Base-by-base conservation (phyloP, 2,329 filamentous ascomycete genomes). In the Berkeleyomyces basicola region DNA sequence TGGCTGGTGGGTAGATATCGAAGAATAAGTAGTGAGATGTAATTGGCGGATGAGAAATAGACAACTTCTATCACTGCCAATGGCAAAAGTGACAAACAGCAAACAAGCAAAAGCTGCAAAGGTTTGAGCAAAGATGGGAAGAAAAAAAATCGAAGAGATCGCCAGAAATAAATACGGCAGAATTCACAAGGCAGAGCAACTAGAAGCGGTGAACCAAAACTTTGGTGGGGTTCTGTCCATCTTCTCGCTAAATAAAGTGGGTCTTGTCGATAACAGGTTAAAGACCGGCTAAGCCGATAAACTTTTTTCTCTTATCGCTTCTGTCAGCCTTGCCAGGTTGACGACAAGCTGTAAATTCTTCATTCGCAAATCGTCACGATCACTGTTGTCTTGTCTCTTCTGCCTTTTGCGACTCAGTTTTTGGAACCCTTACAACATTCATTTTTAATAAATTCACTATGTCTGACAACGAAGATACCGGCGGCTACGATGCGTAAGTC, bases 391-490 rank as follows among this genome's bases (percentile, higher is more conserved):
- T 23, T 23, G 23, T 23, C 23, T 43, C 36, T 47, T 37, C 2
- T 33, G 9, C 37, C 44, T 39, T 16, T 46, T 40, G 7, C n/a
- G 46, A 46, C 43, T 23, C 23, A 23, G 23, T 61, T 53, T 55
- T 46, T 59, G 49, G 14, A 4, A 14, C 3, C 46, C 47, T 39
- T 47, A 3, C 31, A 49, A n/a, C 11, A 42, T 36, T 40, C 37
- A 10, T 40, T 23, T 33, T 46, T 49, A n/a, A 37, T 36, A 11
- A 40, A 40, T 46, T 42, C 59, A 74, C 64, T 23, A 89, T 90
- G 86, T 90, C 86, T 74, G 86, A 88, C 75, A 85, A 84, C 75
- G 85, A 83, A 68, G 82, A 86, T 68, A 82, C 83, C 70, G 78
- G 76, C 67, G 81, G 77, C 68, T 80, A 77, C 68, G 79, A 76